Conservation (phyloP, 2,329 filamentous ascomycete genomes). For the Podosphaera xanthii region DNA sequence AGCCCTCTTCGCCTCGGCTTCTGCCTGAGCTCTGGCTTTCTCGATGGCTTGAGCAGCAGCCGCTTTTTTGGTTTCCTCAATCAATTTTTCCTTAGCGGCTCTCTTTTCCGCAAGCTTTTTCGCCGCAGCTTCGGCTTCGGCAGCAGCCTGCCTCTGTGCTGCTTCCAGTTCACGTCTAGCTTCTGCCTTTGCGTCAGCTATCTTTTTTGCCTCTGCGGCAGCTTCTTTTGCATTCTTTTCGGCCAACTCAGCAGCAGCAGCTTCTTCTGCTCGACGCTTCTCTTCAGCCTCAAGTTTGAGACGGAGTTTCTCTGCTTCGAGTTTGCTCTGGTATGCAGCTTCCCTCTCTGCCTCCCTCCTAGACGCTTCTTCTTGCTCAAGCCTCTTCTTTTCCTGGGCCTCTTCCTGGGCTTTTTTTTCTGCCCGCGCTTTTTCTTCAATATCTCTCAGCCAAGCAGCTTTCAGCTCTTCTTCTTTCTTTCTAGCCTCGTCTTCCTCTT, state of each 20-base stretch:
- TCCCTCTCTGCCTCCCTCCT: constrained; percentile 7
- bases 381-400: constrained; percentile 9
- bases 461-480: constrained; percentile 22
- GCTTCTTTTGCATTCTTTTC: constrained; percentile 2
- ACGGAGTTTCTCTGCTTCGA: constrained; percentile 9
- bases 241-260: constrained; percentile 2
- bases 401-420: constrained; percentile 4
- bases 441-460: constrained; percentile 16
- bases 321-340: constrained; percentile 6
- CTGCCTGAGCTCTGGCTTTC: constrained; percentile 15
- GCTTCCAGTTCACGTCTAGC: constrained; percentile 6
- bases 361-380: constrained; percentile 15
- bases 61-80: constrained; percentile 17
- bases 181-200: constrained; percentile 1
- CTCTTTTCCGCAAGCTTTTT: constrained; percentile 24
- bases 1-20: constrained; percentile 5
- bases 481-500: constrained; percentile 20
- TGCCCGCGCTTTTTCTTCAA: constrained; percentile 10
- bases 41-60: constrained; percentile 8
- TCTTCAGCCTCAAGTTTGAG: constrained; percentile 3
- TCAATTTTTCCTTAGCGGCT: constrained; percentile 16
- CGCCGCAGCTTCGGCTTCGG: constrained; percentile 19
- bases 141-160: constrained; percentile 8
- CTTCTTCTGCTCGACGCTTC: constrained; percentile 9
- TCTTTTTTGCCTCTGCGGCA: background rate